phyloP scores from a whole-genome alignment of 140 eudicot genomes.

The Ambrosia hybrid region DNA sequence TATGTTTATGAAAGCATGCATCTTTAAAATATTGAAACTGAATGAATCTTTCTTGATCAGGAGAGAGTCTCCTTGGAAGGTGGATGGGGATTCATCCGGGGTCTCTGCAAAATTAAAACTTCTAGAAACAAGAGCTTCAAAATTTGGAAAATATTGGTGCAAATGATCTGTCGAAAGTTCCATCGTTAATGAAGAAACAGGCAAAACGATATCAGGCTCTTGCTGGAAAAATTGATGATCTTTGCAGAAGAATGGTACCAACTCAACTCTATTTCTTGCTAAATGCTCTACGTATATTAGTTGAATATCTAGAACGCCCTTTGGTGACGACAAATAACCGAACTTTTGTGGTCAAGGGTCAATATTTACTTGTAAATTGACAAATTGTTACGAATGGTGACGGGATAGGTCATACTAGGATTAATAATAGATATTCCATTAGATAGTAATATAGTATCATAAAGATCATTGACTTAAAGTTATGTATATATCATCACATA shows the following conservation, averaged over 20 bases:
- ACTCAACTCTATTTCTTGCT: slow-evolving; percentile 17
- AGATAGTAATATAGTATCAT: too few relatives aligned
- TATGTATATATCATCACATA: too few relatives aligned
- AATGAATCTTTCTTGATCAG: slow-evolving; percentile 40
- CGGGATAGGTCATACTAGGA: background rate
- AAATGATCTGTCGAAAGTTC: slow-evolving; percentile 65
- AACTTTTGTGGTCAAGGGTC: slow-evolving; percentile 10
- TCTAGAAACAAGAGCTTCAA: slow-evolving; percentile 86
- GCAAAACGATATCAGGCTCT: slow-evolving; percentile 94
- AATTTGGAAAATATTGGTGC: slow-evolving; percentile 74
- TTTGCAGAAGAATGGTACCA: slow-evolving; percentile 86
- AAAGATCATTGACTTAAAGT: too few relatives aligned
- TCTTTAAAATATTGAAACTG: slow-evolving; percentile 10
- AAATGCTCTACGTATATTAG: slow-evolving; percentile 1
- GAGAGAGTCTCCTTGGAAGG: slow-evolving; percentile 99
- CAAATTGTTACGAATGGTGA: background rate
- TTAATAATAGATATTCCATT: background rate
- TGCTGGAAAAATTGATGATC: slow-evolving; percentile 90
- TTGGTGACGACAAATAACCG: background rate
- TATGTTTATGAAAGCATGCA: background rate
- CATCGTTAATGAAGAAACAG: slow-evolving; percentile 79
- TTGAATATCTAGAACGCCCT: slow-evolving; percentile 6
- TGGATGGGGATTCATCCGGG: slow-evolving; percentile 92
- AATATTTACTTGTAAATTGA: background rate
- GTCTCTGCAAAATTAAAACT: slow-evolving; percentile 78